These are phyloP conservation scores for Pinus albicaulis DNA, from an alignment of 75 land plant species.

Conservation along the genomic window DNA sequence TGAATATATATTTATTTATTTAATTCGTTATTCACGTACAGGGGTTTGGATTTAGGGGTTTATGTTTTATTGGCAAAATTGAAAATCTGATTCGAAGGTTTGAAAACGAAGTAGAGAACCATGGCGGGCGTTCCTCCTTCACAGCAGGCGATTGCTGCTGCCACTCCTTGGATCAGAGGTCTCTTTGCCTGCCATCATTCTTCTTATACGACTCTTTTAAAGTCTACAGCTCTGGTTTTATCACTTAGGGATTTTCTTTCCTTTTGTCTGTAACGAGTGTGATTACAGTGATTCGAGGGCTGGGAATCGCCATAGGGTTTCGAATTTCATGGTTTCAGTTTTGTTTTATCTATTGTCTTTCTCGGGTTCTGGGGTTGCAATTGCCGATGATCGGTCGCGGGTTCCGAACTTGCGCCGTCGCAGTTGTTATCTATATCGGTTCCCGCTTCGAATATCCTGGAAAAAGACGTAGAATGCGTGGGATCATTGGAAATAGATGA, in stretches of 20 bases:
- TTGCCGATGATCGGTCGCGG: not conserved
- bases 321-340: not conserved
- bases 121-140: conserved; percentile 4
- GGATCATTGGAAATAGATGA: not conserved
- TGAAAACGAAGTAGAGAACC: not conserved
- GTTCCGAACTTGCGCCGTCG: not conserved
- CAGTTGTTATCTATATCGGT: not conserved
- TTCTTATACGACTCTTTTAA: not conserved
- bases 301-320: not conserved
- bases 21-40: too few relatives aligned
- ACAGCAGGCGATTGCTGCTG: not conserved
- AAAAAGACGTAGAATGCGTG: not conserved
- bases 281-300: too few relatives aligned
- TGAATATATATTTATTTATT: too few relatives aligned
- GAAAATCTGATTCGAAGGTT: not conserved
- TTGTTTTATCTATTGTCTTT: too few relatives aligned
- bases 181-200: not conserved
- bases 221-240: not conserved
- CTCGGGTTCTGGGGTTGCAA: not conserved
- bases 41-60: too few relatives aligned
- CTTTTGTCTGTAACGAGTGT: too few relatives aligned
- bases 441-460: not conserved
- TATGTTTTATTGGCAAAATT: too few relatives aligned
- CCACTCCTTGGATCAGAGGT: conserved; percentile 1
- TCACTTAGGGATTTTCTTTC: not conserved